A percentile compares a stretch with the other conserved stretches of the same genome.
These are phyloP conservation scores for Austroboletus novae-zelandiae DNA, from an alignment of 1,284 basidiomycete species.

Conservation along the genomic window DNA sequence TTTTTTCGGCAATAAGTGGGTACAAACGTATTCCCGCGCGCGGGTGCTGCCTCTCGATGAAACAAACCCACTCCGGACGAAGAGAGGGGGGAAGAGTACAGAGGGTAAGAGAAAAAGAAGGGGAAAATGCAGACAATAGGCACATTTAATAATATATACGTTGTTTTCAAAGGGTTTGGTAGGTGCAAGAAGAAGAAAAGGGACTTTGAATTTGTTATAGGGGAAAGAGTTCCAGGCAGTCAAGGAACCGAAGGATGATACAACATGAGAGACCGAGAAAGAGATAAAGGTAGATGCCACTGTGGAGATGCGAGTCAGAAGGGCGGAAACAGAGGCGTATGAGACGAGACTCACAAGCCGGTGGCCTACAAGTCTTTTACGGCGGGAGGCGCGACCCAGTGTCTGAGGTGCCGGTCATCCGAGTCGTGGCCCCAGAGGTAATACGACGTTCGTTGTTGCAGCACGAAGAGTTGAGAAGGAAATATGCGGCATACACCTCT, in stretches of 20 bases:
- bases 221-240: not conserved
- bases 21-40: too few species aligned
- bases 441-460: constrained; percentile 32
- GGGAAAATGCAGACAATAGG: not conserved
- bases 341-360: not conserved
- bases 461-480: constrained; percentile 27
- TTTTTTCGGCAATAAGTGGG: too few species aligned
- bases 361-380: constrained; percentile 26
- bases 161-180: constrained; percentile 2
- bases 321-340: not conserved
- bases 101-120: not conserved
- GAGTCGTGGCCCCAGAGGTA: constrained; percentile 33
- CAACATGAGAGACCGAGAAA: constrained; percentile 6
- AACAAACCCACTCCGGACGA: too few species aligned
- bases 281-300: not conserved
- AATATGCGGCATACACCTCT: constrained; percentile 28
- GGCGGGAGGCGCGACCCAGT: constrained; percentile 29
- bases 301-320: constrained; percentile 5
- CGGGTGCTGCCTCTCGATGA: too few species aligned
- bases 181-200: not conserved
- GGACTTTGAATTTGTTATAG: constrained; percentile 1
- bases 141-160: not conserved
- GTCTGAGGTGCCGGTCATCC: constrained; percentile 24
- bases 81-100: too few species aligned
- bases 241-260: constrained; percentile 2